Evolutionary conservation across 2,329 filamentous ascomycete species (phyloP).

Genomic region (Fusarium sp.): DNA sequence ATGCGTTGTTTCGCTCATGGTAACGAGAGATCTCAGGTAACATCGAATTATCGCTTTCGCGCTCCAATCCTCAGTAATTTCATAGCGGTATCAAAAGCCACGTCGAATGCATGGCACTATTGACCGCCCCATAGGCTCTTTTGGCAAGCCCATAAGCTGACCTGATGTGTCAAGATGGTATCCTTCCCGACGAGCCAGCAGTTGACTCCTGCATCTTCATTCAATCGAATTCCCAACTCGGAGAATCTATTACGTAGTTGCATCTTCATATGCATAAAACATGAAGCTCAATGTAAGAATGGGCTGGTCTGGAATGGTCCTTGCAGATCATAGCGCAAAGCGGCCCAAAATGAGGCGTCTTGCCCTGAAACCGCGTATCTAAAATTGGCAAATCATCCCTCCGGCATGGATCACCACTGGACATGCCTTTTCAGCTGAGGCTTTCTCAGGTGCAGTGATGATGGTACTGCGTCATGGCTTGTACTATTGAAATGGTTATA

Average conservation of each 20-base stretch:
- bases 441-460: not conserved
- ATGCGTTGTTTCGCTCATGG: not conserved
- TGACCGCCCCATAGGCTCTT: accelerated
- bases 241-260: not conserved
- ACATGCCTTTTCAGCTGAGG: not conserved
- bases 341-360: not conserved
- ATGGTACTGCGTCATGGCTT: constrained; percentile 13
- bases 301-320: constrained; percentile 10
- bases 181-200: not conserved
- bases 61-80: not conserved
- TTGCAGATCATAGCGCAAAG: constrained; percentile 9
- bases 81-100: accelerated
- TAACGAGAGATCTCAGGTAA: accelerated
- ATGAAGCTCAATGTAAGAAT: not conserved
- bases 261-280: accelerated
- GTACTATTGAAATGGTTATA: constrained; percentile 16
- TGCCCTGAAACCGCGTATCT: constrained; percentile 13
- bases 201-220: not conserved
- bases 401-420: not conserved
- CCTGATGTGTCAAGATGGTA: not conserved
- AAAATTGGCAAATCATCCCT: constrained; percentile 5
- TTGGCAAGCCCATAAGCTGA: not conserved
- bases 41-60: not conserved
- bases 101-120: accelerated
- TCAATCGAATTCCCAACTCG: not conserved